Evolutionary conservation across 139 green algal genomes (phyloP), one percentile per base, ranked within the genome.

Genomic region (Haematococcus sp.): DNA sequence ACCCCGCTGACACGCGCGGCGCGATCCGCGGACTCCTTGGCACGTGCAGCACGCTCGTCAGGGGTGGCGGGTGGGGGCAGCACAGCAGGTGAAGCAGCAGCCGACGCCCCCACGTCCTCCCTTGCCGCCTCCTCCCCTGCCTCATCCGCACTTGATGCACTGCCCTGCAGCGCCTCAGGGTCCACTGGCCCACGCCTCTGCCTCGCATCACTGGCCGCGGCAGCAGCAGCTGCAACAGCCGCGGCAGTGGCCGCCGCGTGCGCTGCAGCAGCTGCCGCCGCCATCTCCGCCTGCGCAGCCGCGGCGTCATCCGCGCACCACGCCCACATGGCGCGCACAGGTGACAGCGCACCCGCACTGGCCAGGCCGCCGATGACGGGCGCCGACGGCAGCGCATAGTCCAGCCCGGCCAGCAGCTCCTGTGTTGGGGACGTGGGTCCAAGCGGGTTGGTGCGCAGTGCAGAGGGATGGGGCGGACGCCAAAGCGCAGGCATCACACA

Each of bases 341-440:
- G 63, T 15, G 60, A 77, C 63, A 74, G 40, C 13, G 23, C 25
- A n/a, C 54, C 58, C 9, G 79, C 63, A 30, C 79, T 84, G 44
- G 46, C 33, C 30, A 84, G 25, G 27, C 79, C 74, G 4, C 79
- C 82, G 3, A 84, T 83, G 31, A 81, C 83, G 33, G 60, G 66
- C 31, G 82, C 78, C 4, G 15, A 49, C 1, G 82, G 82, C 30
- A 82, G 84, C 0, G 82, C 82, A 68, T 75, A 88, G 64, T 88
- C 82, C 61, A 87, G 72, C 9, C 83, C 83, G 11, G 64, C 76
- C 59, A 82, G 76, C 4, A 88, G 76, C 63, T 88, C 83, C 51
- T 61, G 40, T 46, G 22, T 69, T 27, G 16, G 3, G 17, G 3
- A 68, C n/a, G n/a, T n/a, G n/a, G n/a, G n/a, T n/a, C n/a, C n/a